Evolutionary conservation across 208 protist genomes (phyloP), one percentile per base, ranked within the genome.

Genomic region (Angomonas ambiguus): DNA sequence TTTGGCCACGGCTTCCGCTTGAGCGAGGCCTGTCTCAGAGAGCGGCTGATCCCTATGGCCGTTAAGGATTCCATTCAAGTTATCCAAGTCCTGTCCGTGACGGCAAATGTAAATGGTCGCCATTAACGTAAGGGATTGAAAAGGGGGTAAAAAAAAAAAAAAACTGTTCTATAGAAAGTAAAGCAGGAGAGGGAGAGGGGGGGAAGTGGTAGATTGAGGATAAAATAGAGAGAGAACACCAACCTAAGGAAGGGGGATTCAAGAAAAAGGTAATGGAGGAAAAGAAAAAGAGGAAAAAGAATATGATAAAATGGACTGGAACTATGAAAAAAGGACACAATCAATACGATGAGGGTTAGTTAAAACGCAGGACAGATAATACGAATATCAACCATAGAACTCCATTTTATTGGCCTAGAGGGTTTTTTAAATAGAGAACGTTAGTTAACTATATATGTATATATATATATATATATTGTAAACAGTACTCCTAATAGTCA

Each of bases 71-170:
- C 88, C 83, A 0, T 74, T 67, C 8, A 64, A 75, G 68, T 96
- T 96, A 72, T 96, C 88, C 64, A 87, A 67, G 70, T 96, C 87
- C 68, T 96, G 88, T n/a, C 92, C 92, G 62, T 96, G 92, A 28
- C 92, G 79, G 68, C 88, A 94, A 0, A 94, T 42, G 53, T 88
- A 76, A 60, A 96, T 70, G 49, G 73, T 51, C 0, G 87, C 79
- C 87, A 91, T 87, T 38, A 45, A 11, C 18, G 2, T n/a, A n/a
- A n/a, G n/a, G n/a, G n/a, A n/a, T n/a, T n/a, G n/a, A n/a, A 56
- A 5, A 27, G 25, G 31, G 2, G 42, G 53, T 20, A 11, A 53
- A 32, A 53, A 28, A 32, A 59, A 48, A 28, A 51, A 60, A 51
- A 33, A 45, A 61, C 56, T 61, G 20, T 38, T 61, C 35, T 30